Base-by-base conservation (phyloP, 176 grass and related monocot genomes). In the Hyparrhenia diplandra region DNA sequence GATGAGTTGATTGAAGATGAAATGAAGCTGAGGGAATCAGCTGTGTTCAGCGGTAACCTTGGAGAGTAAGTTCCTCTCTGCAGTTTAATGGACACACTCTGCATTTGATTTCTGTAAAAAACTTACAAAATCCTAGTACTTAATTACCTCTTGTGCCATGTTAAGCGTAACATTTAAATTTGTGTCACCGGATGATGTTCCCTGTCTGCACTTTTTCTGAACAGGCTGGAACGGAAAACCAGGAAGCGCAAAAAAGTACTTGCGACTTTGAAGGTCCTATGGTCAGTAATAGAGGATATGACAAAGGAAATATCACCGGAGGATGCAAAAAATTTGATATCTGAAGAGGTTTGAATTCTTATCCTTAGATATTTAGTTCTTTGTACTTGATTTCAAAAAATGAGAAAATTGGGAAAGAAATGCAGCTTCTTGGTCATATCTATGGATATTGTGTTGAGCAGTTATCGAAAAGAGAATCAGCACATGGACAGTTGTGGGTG, bases 1-100 rank as follows among this genome's bases (percentile, higher is more conserved):
- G 95, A 98, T 73, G 95, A 98, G 85, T 85, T 98, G 80, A 81
- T 73, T 73, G 86, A 91, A 61, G 92, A 98, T 80, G 95, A 98
- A 85, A 95, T 63, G 82, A 98, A 85, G 86, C 70, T 98, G 70
- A 98, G 95, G 82, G 95, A 95, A 85, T 95, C 95, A 29, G 90
- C 80, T 70, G 81, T 91, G 64, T 95, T 92, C 81, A 98, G 84
- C 1, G 84, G 90, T 68, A 98, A 94, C 71, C 85, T 98, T 73
- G 86, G 86, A 88, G 92, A 93, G 95, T 98, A 89, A 55, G 95
- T 84, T 30, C 76, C 62, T 64, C 67, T 12, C 14, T 67, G 32
- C 46, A 78, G 69, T 68, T 81, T 76, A 17, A 25, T 69, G 11
- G 11, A 16, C 10, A 40, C 67, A 7, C 60, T 67, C 20, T 76